phyloP scores from a whole-genome alignment of 768 basidiomycete genomes.

The Dentipellis fragilis region DNA sequence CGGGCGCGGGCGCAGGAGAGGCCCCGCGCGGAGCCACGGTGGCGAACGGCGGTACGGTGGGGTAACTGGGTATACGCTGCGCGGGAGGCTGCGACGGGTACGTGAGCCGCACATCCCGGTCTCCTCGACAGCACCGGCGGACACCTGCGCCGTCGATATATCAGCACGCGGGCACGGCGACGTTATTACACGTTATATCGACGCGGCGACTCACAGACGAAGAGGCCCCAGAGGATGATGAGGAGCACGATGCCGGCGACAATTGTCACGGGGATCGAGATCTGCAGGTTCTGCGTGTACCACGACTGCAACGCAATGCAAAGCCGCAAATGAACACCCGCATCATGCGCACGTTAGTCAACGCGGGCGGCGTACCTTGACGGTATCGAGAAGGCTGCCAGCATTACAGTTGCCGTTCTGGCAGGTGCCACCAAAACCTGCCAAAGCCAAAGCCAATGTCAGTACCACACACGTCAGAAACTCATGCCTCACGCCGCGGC shows the following conservation, averaged over 20 bases:
- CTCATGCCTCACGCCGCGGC: slow-evolving; percentile 10
- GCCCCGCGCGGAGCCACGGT: neutral
- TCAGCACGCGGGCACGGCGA: neutral
- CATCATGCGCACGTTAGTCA: neutral
- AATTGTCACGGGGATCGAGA: slow-evolving; percentile 70
- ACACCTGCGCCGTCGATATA: neutral
- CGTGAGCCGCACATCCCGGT: neutral
- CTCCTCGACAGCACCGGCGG: slow-evolving; percentile 1
- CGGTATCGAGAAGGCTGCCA: slow-evolving; percentile 47
- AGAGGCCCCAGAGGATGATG: slow-evolving; percentile 41
- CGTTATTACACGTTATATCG: neutral
- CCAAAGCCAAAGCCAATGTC: too few species aligned
- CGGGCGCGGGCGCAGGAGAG: neutral
- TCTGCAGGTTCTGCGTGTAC: slow-evolving; percentile 69
- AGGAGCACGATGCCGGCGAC: slow-evolving; percentile 56
- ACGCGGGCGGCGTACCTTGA: slow-evolving; percentile 34
- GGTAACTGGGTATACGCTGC: neutral
- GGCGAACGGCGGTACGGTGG: neutral
- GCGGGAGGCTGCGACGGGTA: neutral
- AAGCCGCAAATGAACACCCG: slow-evolving; percentile 1
- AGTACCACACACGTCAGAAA: neutral
- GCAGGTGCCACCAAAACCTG: slow-evolving; percentile 69
- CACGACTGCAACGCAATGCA: slow-evolving; percentile 38
- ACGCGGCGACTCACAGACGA: slow-evolving; percentile 28
- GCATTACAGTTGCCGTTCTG: slow-evolving; percentile 48